Evolutionary conservation across 805 yeast species (phyloP).

Genomic region (Diddensiella caesifluorescens): DNA sequence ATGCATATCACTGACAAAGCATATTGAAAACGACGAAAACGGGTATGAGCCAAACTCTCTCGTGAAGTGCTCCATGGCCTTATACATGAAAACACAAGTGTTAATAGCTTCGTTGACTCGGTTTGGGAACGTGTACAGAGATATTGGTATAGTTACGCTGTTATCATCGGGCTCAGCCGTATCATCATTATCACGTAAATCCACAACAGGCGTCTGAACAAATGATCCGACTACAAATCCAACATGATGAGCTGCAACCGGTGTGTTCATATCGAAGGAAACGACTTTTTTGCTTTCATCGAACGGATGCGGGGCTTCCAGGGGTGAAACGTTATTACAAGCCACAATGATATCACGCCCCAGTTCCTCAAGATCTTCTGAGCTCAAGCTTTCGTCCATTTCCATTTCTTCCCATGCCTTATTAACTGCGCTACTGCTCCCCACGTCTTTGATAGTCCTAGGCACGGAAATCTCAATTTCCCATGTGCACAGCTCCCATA

Average conservation of each 20-base stretch:
- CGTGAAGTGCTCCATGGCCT: slow-evolving; percentile 76
- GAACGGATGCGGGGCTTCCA: slow-evolving; percentile 58
- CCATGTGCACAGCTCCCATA: slow-evolving; percentile 90
- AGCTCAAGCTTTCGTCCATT: slow-evolving; percentile 35
- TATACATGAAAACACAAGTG: slow-evolving; percentile 68
- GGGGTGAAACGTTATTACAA: slow-evolving; percentile 42
- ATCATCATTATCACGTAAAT: slow-evolving; percentile 35
- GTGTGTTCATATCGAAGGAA: slow-evolving; percentile 67
- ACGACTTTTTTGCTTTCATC: slow-evolving; percentile 72
- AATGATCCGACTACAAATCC: slow-evolving; percentile 96
- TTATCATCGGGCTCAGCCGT: slow-evolving; percentile 36
- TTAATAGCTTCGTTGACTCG: slow-evolving; percentile 53
- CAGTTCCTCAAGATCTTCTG: slow-evolving; percentile 19
- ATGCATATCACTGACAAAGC: slow-evolving; percentile 59
- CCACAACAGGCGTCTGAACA: slow-evolving; percentile 52
- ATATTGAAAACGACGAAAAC: slow-evolving; percentile 71
- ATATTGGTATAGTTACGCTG: slow-evolving; percentile 44
- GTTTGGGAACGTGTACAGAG: slow-evolving; percentile 60
- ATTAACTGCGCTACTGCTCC: slow-evolving; percentile 20
- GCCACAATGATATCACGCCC: slow-evolving; percentile 37
- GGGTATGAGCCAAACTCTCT: slow-evolving; percentile 93
- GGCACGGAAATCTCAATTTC: slow-evolving; percentile 83
- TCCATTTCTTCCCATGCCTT: slow-evolving; percentile 19
- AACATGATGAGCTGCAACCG: slow-evolving; percentile 88
- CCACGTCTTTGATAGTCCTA: slow-evolving; percentile 65